phyloP scores from a whole-genome alignment of 2,329 filamentous ascomycete genomes.

The Penicillium sp. region DNA sequence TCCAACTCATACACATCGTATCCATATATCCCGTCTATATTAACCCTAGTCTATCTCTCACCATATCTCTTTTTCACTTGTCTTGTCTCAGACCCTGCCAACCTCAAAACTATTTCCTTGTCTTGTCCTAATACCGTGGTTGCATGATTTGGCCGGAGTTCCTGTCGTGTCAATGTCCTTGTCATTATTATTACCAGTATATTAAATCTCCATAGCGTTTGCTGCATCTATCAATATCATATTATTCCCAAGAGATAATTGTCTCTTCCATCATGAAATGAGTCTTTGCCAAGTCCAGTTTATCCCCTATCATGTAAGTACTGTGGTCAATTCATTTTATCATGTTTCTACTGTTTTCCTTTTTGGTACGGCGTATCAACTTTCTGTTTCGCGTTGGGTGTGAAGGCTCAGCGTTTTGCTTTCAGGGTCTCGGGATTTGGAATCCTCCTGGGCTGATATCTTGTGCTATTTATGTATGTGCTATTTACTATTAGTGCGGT shows the following conservation, averaged over 20 bases:
- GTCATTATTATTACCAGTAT: not conserved
- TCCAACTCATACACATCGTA: not conserved
- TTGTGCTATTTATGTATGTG: not conserved
- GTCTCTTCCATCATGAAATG: not conserved
- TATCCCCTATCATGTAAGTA: not conserved
- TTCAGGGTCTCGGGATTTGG: not conserved
- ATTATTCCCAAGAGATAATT: not conserved
- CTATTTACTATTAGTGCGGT: not conserved
- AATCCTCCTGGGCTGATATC: too few species aligned
- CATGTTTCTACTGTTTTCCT: not conserved
- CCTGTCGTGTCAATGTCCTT: not conserved
- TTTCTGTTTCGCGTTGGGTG: not conserved
- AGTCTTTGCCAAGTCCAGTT: not conserved
- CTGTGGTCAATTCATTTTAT: not conserved
- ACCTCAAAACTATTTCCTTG: not conserved
- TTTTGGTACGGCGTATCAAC: not conserved
- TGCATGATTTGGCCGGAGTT: slow-evolving; percentile 11
- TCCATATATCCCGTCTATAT: not conserved
- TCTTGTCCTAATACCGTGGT: slow-evolving; percentile 1
- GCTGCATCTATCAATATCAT: not conserved
- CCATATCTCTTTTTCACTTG: not conserved
- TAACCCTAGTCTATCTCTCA: slow-evolving; percentile 2
- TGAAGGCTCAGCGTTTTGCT: not conserved
- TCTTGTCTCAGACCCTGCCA: not conserved
- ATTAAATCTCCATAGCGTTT: not conserved